Base-by-base conservation (phyloP, 1,139 yeast species). In the Suhomyces terraborum region DNA sequence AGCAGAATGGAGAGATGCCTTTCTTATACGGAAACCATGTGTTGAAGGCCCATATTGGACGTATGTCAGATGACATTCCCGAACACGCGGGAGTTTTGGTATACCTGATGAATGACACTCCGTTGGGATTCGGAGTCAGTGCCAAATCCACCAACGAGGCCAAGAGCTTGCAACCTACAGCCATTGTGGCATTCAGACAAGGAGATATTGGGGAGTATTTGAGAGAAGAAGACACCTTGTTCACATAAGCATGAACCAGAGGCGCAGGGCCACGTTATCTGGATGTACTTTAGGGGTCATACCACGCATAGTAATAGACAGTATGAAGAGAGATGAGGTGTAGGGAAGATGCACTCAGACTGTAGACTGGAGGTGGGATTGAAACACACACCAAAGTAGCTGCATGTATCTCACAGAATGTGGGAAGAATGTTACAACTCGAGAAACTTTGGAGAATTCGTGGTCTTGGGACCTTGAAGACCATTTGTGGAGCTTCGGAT, bases 1-100 rank as follows among this genome's bases (percentile, higher is more conserved):
- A 94, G 65, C 82, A 82, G 39, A 93, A 93, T 59, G 98, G 98
- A 54, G 99, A 93, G 66, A 94, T 94, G 98, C 98, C 98, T 8
- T 94, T 84, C 63, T 71, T 93, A 50, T 93, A 94, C 58, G 99
- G 99, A 31, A 93, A 93, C 69, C 96, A 93, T 63, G 94, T 93
- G 18, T 75, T 93, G 53, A 94, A 94, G 62, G 99, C 99, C 10
- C 98, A 93, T 60, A 77, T 93, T 45, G 98, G 98, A 27, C 84
- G 91, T 58, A 89, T 93, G 87, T 86, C 95, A 42, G 98, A 93
- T 52, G 98, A 94, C 60, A 88, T 93, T 43, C 98, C 98, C 24
- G 98, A 93, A 66, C 98, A 94, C 59, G 95, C 96, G 1, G 98
- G 99, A 56, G 91, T 93, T 24, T 77, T 94, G 52, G 84, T 93